Evolutionary conservation across 257 asterid genomes (phyloP).

Genomic region (Coffea canephora): DNA sequence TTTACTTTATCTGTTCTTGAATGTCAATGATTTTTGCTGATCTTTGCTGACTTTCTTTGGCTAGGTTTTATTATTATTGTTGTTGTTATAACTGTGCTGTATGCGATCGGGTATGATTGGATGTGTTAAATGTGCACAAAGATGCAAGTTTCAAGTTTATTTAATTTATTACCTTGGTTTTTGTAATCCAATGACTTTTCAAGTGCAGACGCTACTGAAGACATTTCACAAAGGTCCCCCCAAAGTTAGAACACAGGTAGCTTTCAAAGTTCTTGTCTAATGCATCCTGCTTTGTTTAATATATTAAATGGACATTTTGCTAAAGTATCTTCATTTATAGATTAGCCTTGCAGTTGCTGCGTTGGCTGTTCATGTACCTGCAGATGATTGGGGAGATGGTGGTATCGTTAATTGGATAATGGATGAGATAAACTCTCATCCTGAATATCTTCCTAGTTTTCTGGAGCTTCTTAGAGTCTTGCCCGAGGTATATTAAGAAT

Average conservation of each 20-base stretch:
- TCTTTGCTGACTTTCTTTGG: background rate
- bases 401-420: constrained; percentile 86
- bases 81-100: background rate
- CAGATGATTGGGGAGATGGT: constrained; percentile 95
- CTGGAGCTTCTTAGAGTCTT: constrained; percentile 92
- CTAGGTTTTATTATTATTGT: background rate
- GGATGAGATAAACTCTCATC: constrained; percentile 87
- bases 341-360: constrained; percentile 99
- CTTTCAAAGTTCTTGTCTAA: constrained; percentile 20
- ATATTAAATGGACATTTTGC: constrained; percentile 28
- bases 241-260: constrained; percentile 96
- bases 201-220: constrained; percentile 81
- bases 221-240: constrained; percentile 92
- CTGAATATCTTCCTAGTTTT: constrained; percentile 89
- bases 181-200: constrained; percentile 18
- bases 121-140: background rate
- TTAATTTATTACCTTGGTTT: constrained; percentile 11
- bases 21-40: background rate
- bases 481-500: constrained; percentile 70
- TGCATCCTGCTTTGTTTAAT: background rate
- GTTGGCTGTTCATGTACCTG: constrained; percentile 94
- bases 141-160: background rate
- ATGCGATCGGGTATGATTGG: background rate
- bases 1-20: background rate
- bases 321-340: constrained; percentile 56